Conservation (phyloP, 148 eudicot genomes). For the Amaranthus cruentus region DNA sequence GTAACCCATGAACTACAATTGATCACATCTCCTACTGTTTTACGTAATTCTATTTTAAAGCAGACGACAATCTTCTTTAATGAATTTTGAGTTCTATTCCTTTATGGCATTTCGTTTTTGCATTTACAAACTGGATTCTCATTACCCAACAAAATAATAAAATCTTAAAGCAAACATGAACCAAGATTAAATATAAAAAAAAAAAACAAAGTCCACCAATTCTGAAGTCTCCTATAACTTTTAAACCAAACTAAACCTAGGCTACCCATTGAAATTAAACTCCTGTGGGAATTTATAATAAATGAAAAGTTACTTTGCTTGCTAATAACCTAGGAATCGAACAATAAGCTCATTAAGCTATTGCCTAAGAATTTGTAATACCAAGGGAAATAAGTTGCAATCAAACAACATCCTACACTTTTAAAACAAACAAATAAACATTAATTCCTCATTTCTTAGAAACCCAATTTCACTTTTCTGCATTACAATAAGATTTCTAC, state of each 20-base stretch:
- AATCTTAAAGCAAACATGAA: neutral
- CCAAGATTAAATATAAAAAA: neutral
- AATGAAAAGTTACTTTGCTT: no score
- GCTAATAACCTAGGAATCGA: no score
- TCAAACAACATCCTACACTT: neutral
- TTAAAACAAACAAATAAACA: neutral
- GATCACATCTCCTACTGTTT: neutral
- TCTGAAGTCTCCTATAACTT: no score
- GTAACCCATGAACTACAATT: neutral
- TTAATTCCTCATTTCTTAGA: neutral
- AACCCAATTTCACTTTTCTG: neutral
- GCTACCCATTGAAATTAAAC: no score
- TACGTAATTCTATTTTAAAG: neutral
- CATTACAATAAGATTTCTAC: constrained; percentile 1
- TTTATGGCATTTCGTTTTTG: neutral
- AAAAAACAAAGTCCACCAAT: neutral
- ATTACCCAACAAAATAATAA: neutral
- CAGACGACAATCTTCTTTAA: no score
- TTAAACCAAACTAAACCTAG: no score
- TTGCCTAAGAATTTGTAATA: no score
- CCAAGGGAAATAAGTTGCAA: no score
- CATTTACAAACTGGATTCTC: neutral
- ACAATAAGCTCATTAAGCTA: no score
- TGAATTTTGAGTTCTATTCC: no score
- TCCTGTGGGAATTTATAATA: no score